phyloP scores from a whole-genome alignment of 257 asterid genomes.

The Solanum piurae region DNA sequence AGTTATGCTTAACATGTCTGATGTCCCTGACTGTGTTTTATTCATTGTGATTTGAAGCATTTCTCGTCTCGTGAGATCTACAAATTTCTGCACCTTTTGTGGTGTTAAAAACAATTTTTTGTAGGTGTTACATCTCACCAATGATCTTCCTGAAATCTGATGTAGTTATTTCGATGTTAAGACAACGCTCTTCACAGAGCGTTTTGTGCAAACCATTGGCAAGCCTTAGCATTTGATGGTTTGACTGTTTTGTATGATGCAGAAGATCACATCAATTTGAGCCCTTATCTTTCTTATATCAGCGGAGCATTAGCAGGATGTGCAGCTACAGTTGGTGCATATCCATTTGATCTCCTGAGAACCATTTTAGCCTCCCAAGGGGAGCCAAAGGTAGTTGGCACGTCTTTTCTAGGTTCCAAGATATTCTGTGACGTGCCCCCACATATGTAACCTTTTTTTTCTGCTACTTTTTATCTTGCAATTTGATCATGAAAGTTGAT shows the following conservation, averaged over 20 bases:
- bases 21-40: not conserved
- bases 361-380: conserved; percentile 98
- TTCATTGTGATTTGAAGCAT: not conserved
- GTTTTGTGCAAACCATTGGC: not conserved
- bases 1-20: not conserved
- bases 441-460: not conserved
- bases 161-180: not conserved
- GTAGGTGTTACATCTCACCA: not conserved
- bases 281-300: conserved; percentile 72
- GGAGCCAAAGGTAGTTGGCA: conserved; percentile 71
- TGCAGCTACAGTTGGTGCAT: conserved; percentile 93
- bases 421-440: not conserved
- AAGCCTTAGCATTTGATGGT: not conserved
- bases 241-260: conserved; percentile 21
- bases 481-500: not conserved
- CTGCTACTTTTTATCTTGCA: not conserved
- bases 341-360: conserved; percentile 90
- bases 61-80: not conserved
- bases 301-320: conserved; percentile 94
- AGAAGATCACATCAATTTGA: conserved; percentile 69
- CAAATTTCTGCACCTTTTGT: not conserved
- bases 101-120: not conserved
- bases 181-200: not conserved
- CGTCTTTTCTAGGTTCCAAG: not conserved
- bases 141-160: not conserved